Conservation (phyloP, 2,329 filamentous ascomycete genomes). For the Cryoendolithus antarcticus region DNA sequence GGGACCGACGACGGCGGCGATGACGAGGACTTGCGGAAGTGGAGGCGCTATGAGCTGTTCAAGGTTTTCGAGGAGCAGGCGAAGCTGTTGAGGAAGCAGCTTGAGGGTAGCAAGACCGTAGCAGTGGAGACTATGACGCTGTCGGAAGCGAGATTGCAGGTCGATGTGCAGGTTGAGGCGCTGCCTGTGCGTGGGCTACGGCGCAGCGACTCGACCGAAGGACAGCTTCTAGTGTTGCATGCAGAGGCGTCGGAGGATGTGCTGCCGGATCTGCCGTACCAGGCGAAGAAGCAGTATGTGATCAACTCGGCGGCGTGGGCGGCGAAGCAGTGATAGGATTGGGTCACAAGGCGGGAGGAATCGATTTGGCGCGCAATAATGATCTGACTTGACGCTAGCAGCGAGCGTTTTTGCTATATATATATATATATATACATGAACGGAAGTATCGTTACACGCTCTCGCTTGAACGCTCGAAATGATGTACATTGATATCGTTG, state of each 20-base stretch:
- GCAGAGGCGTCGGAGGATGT: neutral
- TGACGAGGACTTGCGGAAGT: slow-evolving; percentile 28
- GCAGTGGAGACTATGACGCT: neutral
- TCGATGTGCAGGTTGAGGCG: slow-evolving; percentile 1
- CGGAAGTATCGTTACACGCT: too few relatives aligned
- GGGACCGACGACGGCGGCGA: slow-evolving; percentile 10
- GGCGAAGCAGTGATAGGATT: neutral
- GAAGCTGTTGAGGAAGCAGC: slow-evolving; percentile 46
- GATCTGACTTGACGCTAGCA: too few relatives aligned
- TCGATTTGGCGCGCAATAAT: too few relatives aligned
- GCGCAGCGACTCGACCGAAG: neutral
- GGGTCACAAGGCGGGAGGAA: neutral
- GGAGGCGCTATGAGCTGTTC: slow-evolving; percentile 40
- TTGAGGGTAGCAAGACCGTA: slow-evolving; percentile 25
- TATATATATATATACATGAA: too few relatives aligned
- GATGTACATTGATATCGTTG: too few relatives aligned
- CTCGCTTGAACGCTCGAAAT: too few relatives aligned
- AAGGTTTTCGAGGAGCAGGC: slow-evolving; percentile 51
- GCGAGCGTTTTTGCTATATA: too few relatives aligned
- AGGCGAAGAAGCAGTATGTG: neutral
- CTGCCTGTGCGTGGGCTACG: neutral
- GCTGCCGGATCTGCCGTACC: slow-evolving; percentile 2
- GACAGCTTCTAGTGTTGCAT: neutral
- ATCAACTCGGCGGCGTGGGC: slow-evolving; percentile 3
- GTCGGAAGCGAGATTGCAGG: neutral